phyloP scores from a whole-genome alignment of 2,329 filamentous ascomycete genomes.

The Mycosphaerella sp. region DNA sequence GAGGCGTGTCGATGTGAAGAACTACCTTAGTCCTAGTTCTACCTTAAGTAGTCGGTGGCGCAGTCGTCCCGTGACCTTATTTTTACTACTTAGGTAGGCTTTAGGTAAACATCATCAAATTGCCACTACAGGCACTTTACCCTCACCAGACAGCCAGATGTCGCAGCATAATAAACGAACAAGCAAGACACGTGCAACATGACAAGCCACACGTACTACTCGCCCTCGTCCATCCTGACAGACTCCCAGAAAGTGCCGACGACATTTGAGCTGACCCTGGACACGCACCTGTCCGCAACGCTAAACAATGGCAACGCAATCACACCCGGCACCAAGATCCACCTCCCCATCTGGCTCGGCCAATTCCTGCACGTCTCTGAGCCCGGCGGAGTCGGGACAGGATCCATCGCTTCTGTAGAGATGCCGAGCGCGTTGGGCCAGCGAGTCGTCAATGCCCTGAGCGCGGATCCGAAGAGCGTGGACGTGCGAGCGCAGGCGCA shows the following conservation, averaged over 20 bases:
- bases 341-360: slow-evolving; percentile 87
- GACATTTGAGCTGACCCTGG: slow-evolving; percentile 85
- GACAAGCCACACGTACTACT: slow-evolving; percentile 65
- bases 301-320: slow-evolving; percentile 68
- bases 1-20: too few relatives aligned
- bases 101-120: too few relatives aligned
- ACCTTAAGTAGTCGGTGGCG: too few relatives aligned
- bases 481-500: slow-evolving; percentile 75
- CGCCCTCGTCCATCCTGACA: slow-evolving; percentile 76
- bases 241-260: slow-evolving; percentile 94
- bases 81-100: too few relatives aligned
- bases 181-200: too few relatives aligned
- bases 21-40: too few relatives aligned
- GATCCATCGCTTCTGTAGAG: slow-evolving; percentile 69
- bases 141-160: too few relatives aligned
- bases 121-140: too few relatives aligned
- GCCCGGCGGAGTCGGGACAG: slow-evolving; percentile 37
- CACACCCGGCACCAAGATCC: slow-evolving; percentile 71
- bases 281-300: slow-evolving; percentile 79
- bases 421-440: slow-evolving; percentile 70
- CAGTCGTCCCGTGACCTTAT: too few relatives aligned
- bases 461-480: slow-evolving; percentile 81
- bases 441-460: slow-evolving; percentile 80
- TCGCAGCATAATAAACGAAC: too few relatives aligned
- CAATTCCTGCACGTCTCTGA: slow-evolving; percentile 75